Conservation (phyloP, 2,329 filamentous ascomycete species). For the Colletotrichum zoysiae region DNA sequence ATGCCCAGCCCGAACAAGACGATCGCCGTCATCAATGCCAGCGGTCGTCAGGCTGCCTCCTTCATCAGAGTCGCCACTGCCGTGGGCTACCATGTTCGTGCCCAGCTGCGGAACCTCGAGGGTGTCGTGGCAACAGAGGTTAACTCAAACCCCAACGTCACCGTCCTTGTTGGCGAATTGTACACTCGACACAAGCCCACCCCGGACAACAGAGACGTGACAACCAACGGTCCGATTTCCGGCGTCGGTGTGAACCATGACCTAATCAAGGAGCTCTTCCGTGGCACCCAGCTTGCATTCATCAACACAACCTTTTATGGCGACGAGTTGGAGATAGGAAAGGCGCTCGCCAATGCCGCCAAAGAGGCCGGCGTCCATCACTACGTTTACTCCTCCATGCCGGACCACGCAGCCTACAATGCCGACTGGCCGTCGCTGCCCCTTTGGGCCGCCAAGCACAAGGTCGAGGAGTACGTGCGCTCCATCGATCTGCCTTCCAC, state of each 20-base stretch:
- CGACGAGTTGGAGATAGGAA: constrained; percentile 91
- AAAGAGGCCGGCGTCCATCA: constrained; percentile 88
- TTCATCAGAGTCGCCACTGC: constrained; percentile 94
- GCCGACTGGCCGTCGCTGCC: constrained; percentile 84
- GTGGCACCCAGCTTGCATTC: constrained; percentile 88
- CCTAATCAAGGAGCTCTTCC: constrained; percentile 83
- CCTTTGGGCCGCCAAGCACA: constrained; percentile 92
- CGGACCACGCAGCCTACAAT: constrained; percentile 87
- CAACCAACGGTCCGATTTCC: constrained; percentile 72
- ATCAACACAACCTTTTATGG: constrained; percentile 99
- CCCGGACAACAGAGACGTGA: constrained; percentile 71
- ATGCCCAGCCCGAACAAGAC: constrained; percentile 77
- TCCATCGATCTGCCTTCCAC: constrained; percentile 86
- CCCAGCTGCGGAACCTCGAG: constrained; percentile 88
- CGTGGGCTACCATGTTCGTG: constrained; percentile 92
- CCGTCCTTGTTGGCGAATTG: constrained; percentile 73
- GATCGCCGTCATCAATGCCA: constrained; percentile 94
- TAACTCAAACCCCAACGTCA: constrained; percentile 80
- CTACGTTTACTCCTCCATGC: constrained; percentile 97
- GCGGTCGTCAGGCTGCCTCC: constrained; percentile 94
- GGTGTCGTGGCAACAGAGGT: constrained; percentile 92
- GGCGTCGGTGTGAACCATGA: constrained; percentile 77
- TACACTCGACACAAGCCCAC: constrained; percentile 67
- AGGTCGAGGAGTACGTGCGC: constrained; percentile 90
- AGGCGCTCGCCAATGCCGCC: constrained; percentile 88